Evolutionary conservation across 2,329 filamentous ascomycete genomes (phyloP).

Genomic region (Aspergillus puulaauensis): DNA sequence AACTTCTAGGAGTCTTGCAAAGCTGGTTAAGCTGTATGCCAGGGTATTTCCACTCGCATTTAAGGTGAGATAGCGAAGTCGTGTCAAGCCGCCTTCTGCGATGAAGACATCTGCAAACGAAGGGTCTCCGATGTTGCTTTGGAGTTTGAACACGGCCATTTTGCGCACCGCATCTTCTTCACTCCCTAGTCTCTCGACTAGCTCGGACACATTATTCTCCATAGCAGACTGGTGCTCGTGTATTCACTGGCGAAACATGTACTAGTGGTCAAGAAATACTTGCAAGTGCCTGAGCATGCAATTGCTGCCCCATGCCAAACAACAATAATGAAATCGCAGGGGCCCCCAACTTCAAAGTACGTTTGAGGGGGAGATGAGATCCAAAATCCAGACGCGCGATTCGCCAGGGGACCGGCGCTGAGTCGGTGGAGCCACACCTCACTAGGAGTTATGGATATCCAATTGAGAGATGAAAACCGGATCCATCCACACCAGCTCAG

Average conservation of each 20-base stretch:
- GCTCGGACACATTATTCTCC: conserved; percentile 57
- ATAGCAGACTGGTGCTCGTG: conserved; percentile 30
- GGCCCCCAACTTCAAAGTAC: neutral
- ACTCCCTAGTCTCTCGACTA: conserved; percentile 59
- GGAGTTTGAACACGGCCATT: conserved; percentile 98
- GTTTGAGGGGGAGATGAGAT: neutral
- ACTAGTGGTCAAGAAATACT: neutral
- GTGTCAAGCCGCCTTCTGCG: conserved; percentile 76
- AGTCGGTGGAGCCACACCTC: neutral
- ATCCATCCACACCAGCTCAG: neutral
- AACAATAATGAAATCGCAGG: neutral
- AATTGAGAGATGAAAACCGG: neutral
- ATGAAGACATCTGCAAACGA: conserved; percentile 97
- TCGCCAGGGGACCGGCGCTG: neutral
- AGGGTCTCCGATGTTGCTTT: conserved; percentile 91
- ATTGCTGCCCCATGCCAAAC: neutral
- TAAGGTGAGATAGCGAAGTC: conserved; percentile 80
- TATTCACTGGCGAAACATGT: neutral
- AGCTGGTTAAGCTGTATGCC: conserved; percentile 88
- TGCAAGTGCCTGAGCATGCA: neutral
- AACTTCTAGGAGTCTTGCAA: conserved; percentile 84
- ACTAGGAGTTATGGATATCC: neutral
- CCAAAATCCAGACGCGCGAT: neutral
- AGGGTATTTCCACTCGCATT: conserved; percentile 87
- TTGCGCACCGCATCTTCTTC: conserved; percentile 89